A percentile compares a stretch with the other conserved stretches of the same genome.
These are phyloP conservation scores for Yarrowia sp. DNA, from an alignment of 805 yeast genomes.

Conservation along the genomic window DNA sequence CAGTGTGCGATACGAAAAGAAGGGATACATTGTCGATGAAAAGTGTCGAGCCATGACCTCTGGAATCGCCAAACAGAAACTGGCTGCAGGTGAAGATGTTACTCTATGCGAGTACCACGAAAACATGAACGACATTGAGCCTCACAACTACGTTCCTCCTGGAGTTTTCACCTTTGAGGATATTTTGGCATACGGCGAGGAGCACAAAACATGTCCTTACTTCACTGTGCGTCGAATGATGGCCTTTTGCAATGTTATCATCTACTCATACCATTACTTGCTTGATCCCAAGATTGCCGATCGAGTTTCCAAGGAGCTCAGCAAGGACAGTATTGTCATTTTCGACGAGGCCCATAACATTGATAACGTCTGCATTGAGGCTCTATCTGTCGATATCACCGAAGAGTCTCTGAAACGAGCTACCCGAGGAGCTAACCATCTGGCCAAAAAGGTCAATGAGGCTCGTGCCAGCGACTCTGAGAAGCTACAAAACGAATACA, in stretches of 20 bases:
- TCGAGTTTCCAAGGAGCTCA: slow-evolving; percentile 85
- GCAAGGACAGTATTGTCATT: slow-evolving; percentile 88
- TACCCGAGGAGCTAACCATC: slow-evolving; percentile 75
- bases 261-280: slow-evolving; percentile 93
- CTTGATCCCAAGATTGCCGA: slow-evolving; percentile 97
- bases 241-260: slow-evolving; percentile 82
- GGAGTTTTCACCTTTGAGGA: slow-evolving; percentile 96
- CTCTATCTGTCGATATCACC: slow-evolving; percentile 85
- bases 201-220: slow-evolving; percentile 86
- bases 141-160: slow-evolving; percentile 80
- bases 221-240: slow-evolving; percentile 98
- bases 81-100: slow-evolving; percentile 58
- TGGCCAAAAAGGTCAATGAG: slow-evolving; percentile 78
- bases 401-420: slow-evolving; percentile 87
- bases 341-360: slow-evolving; percentile 99
- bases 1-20: slow-evolving; percentile 76
- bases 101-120: slow-evolving; percentile 87
- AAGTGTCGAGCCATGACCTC: slow-evolving; percentile 92
- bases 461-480: slow-evolving; percentile 80
- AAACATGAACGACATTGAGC: slow-evolving; percentile 79
- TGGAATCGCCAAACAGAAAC: slow-evolving; percentile 73
- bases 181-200: slow-evolving; percentile 71
- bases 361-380: slow-evolving; percentile 97
- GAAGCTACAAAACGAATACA: slow-evolving; percentile 85
- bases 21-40: slow-evolving; percentile 93